Conservation (phyloP, 768 basidiomycete genomes). For the Gelatoporia subvermispora region DNA sequence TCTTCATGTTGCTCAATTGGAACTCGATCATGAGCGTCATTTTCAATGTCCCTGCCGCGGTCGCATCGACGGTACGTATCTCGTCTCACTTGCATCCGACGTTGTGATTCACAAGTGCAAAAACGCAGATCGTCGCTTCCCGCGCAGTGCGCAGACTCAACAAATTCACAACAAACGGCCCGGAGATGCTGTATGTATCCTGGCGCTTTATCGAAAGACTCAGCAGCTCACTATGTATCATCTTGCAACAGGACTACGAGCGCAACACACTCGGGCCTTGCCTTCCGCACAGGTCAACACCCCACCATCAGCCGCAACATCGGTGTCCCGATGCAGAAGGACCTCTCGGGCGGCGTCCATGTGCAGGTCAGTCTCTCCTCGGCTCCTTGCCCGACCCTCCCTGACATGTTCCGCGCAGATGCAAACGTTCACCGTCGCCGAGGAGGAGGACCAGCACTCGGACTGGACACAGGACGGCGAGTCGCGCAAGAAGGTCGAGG, state of each 20-base stretch:
- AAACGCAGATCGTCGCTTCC: slow-evolving; percentile 53
- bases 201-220: background rate
- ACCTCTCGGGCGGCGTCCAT: slow-evolving; percentile 47
- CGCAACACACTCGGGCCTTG: background rate
- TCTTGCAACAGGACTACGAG: background rate
- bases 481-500: slow-evolving; percentile 50
- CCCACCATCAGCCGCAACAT: slow-evolving; percentile 47
- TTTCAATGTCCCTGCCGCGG: slow-evolving; percentile 67
- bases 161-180: slow-evolving; percentile 46
- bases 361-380: slow-evolving; percentile 39
- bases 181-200: slow-evolving; percentile 49
- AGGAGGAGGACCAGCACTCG: slow-evolving; percentile 18
- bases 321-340: slow-evolving; percentile 29
- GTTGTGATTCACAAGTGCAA: background rate
- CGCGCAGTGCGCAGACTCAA: slow-evolving; percentile 61
- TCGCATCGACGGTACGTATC: slow-evolving; percentile 52
- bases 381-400: background rate
- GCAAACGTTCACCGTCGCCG: slow-evolving; percentile 46
- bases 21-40: slow-evolving; percentile 73
- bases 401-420: slow-evolving; percentile 36
- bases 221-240: background rate
- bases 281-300: slow-evolving; percentile 40
- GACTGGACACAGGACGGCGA: slow-evolving; percentile 49
- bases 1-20: slow-evolving; percentile 62
- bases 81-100: slow-evolving; percentile 2